Evolutionary conservation across 345 rosid species (phyloP).

Genomic region (Firmiana major): DNA sequence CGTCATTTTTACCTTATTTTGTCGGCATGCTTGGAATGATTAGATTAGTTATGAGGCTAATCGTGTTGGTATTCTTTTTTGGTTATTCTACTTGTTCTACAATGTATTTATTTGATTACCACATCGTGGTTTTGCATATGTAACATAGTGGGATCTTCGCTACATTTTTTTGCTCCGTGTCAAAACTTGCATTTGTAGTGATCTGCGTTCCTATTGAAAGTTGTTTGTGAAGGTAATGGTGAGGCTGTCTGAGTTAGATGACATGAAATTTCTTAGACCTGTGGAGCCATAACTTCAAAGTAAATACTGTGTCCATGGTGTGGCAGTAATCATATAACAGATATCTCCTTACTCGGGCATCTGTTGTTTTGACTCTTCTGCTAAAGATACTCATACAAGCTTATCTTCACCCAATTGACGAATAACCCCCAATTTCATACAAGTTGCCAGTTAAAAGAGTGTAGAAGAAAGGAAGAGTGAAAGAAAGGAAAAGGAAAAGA

Average conservation of each 20-base stretch:
- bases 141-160: background rate
- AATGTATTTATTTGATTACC: background rate
- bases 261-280: background rate
- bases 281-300: background rate
- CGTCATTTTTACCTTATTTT: background rate
- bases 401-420: background rate
- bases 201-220: background rate
- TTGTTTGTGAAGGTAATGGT: background rate
- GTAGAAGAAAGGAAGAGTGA: background rate
- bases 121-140: background rate
- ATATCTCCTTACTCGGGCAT: background rate
- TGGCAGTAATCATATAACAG: background rate
- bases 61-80: background rate
- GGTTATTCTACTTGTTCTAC: background rate
- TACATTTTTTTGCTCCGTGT: background rate
- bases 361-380: background rate
- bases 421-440: background rate
- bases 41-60: background rate
- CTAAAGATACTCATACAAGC: background rate
- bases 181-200: slow-evolving; percentile 1
- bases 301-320: background rate
- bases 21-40: background rate
- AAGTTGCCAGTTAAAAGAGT: background rate
- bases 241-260: background rate
- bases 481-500: background rate